Conservation (phyloP, 176 grass and related monocot species). For the Microstegium vimineum region DNA sequence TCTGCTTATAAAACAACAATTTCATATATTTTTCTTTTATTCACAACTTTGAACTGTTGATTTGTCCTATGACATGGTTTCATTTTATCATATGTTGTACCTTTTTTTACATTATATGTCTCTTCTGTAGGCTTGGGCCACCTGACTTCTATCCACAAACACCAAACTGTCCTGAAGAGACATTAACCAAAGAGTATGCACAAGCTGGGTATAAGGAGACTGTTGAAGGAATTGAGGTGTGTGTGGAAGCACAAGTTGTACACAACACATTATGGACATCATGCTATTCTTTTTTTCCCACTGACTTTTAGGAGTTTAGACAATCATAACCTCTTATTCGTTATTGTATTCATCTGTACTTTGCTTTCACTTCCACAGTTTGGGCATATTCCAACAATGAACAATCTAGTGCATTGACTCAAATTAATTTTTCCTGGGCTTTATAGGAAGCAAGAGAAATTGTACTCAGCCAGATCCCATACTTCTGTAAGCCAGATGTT, state of each 20-base stretch:
- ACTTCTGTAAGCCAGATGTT: slow-evolving; percentile 73
- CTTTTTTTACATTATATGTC: background rate
- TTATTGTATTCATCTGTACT: background rate
- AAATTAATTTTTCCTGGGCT: slow-evolving; percentile 22
- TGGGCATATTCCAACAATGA: slow-evolving; percentile 1
- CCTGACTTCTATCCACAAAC: slow-evolving; percentile 97
- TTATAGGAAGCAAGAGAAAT: slow-evolving; percentile 90
- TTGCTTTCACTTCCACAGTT: background rate
- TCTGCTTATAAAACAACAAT: background rate
- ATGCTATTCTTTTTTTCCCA: background rate
- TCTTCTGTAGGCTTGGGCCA: slow-evolving; percentile 78
- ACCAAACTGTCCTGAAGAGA: slow-evolving; percentile 94
- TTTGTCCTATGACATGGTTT: slow-evolving; percentile 12
- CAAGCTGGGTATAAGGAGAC: slow-evolving; percentile 96
- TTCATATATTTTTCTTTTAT: background rate
- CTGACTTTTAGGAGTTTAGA: background rate
- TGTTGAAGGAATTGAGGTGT: slow-evolving; percentile 97
- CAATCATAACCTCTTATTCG: background rate
- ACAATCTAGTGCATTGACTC: background rate
- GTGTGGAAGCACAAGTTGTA: slow-evolving; percentile 21
- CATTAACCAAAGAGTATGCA: slow-evolving; percentile 92
- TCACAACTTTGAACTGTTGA: background rate
- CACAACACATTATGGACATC: background rate
- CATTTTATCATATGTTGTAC: background rate
- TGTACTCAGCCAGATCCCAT: slow-evolving; percentile 54